phyloP scores from a whole-genome alignment of 2,329 filamentous ascomycete genomes.

The Trichoderma aggressivum region DNA sequence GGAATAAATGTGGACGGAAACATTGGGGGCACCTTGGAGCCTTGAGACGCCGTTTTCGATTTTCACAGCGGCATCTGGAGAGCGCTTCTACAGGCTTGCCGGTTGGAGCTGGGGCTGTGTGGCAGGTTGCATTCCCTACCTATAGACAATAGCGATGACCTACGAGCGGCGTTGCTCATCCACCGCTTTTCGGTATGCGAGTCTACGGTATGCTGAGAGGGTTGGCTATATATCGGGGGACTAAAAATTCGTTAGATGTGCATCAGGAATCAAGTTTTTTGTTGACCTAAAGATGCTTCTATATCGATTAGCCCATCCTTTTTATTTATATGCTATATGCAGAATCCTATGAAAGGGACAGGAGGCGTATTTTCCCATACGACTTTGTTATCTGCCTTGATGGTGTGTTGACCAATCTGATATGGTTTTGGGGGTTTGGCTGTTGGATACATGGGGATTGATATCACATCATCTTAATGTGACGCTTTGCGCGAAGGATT shows the following conservation, averaged over 20 bases:
- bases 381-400: not conserved
- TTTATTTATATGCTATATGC: not conserved
- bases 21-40: not conserved
- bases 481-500: not conserved
- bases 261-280: constrained; percentile 8
- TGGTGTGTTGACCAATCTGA: not conserved
- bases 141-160: constrained; percentile 12
- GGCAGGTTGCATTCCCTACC: constrained; percentile 6
- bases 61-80: not conserved
- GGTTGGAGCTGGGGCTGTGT: not conserved
- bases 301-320: not conserved
- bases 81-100: constrained; percentile 3
- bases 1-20: constrained; percentile 7
- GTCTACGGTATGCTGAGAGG: not conserved
- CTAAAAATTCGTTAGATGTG: constrained; percentile 6
- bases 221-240: constrained; percentile 12
- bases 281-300: not conserved
- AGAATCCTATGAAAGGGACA: not conserved
- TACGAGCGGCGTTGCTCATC: constrained; percentile 6
- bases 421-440: not conserved
- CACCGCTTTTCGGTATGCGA: not conserved
- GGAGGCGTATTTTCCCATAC: not conserved
- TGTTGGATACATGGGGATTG: not conserved
- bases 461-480: not conserved
- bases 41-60: not conserved